phyloP scores from a whole-genome alignment of 805 yeast species.

The Suhomyces prunicola region DNA sequence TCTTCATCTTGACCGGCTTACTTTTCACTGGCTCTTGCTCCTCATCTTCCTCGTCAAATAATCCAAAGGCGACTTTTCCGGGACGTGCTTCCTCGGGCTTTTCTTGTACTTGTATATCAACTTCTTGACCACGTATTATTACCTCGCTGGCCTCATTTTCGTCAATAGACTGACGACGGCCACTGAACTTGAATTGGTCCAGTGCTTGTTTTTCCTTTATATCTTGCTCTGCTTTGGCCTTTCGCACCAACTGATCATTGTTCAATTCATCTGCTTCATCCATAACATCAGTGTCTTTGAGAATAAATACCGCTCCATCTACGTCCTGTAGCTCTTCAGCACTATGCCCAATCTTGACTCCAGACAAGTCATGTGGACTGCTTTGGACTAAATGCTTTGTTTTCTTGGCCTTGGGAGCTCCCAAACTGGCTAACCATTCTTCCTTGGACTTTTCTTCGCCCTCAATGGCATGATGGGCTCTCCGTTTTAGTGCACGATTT shows the following conservation, averaged over 20 bases:
- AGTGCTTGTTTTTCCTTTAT: slow-evolving; percentile 24
- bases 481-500: slow-evolving; percentile 18
- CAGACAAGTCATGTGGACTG: slow-evolving; percentile 26
- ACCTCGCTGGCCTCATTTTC: slow-evolving; percentile 8
- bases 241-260: slow-evolving; percentile 31
- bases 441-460: slow-evolving; percentile 31
- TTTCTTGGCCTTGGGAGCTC: slow-evolving; percentile 13
- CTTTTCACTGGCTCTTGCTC: slow-evolving; percentile 6
- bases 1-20: slow-evolving; percentile 35
- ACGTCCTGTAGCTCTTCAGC: slow-evolving; percentile 36
- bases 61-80: neutral
- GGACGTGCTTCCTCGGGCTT: neutral
- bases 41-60: slow-evolving; percentile 10
- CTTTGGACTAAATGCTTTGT: neutral
- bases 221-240: slow-evolving; percentile 27
- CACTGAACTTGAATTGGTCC: slow-evolving; percentile 21
- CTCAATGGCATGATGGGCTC: slow-evolving; percentile 2
- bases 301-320: slow-evolving; percentile 52
- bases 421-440: slow-evolving; percentile 39
- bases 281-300: slow-evolving; percentile 47
- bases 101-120: neutral
- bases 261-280: slow-evolving; percentile 34
- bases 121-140: neutral
- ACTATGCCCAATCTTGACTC: slow-evolving; percentile 45
- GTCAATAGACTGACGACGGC: slow-evolving; percentile 14